Evolutionary conservation across 108 stramenopile species (phyloP), one percentile per base, ranked within the genome.

Genomic region (Cyclotella sp.): DNA sequence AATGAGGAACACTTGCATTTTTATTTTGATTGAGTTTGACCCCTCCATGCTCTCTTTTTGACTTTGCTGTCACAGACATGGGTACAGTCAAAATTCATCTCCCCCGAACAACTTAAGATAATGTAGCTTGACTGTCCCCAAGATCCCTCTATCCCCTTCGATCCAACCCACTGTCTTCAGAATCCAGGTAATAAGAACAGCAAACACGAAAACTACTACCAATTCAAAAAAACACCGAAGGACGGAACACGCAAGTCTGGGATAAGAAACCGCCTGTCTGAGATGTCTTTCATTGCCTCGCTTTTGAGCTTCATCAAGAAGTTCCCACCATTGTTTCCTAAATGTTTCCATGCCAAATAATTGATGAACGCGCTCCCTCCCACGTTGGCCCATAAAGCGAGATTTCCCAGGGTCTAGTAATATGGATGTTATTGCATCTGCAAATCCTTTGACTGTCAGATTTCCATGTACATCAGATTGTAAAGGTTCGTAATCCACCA

Each of bases 271-370:
- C 26, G n/a, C 61, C 40, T 27, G 6, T 6, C 19, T 53, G 19
- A 43, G 58, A 81, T 58, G 51, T 40, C 85, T 71, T 57, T 29
- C 24, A 39, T 61, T 63, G n/a, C 88, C 88, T 64, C 53, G 42
- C 12, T 54, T 22, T 53, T 74, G 68, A 9, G 87, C 79, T 34
- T 88, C 83, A 24, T 75, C 44, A 5, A 94, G 44, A 53, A 92
- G 46, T 22, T 76, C 68, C 69, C 84, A 68, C 90, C 91, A 95
- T 53, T 92, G 80, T 21, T 72, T 70, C 39, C 81, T 77, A 70
- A 95, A 89, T 49, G 83, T 86, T 29, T 88, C 82, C 49, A 86
- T 76, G 18, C 91, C 91, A 81, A 95, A 95, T 3, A 68, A 68
- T 29, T 71, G 40, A 34, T 81, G 82, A 29, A 93, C 95, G 53